These are phyloP conservation scores for Betula pendula DNA, from an alignment of 306 rosid species.

Conservation along the genomic window DNA sequence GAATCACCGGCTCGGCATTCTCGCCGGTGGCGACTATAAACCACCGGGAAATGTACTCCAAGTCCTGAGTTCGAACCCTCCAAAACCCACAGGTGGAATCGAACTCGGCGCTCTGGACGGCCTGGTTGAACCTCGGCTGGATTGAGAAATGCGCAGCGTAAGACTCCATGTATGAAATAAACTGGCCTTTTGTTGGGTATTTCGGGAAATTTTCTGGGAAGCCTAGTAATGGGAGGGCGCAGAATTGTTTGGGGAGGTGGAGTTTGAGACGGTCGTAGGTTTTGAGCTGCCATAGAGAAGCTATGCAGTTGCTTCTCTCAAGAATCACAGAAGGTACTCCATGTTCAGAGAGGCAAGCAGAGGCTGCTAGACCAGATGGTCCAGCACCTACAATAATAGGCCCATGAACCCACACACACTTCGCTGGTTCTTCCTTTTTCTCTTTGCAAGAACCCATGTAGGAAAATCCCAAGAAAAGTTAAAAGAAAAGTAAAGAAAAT, in stretches of 20 bases:
- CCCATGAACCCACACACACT: constrained; percentile 46
- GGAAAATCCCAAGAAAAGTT: constrained; percentile 16
- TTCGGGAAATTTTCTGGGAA: constrained; percentile 70
- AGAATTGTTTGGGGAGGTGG: constrained; percentile 79
- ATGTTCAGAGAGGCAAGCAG: constrained; percentile 68
- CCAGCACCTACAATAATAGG: constrained; percentile 96
- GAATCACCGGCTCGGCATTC: constrained; percentile 80
- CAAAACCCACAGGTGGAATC: constrained; percentile 42
- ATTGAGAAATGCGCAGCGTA: constrained; percentile 69
- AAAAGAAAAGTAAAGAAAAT: not conserved
- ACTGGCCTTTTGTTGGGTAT: constrained; percentile 77
- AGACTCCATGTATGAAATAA: constrained; percentile 74
- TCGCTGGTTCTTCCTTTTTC: constrained; percentile 25
- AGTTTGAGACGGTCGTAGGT: constrained; percentile 90
- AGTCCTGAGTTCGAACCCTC: constrained; percentile 58
- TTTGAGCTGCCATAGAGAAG: constrained; percentile 73
- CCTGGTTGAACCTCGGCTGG: constrained; percentile 63
- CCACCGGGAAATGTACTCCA: constrained; percentile 59
- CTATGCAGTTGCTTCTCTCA: constrained; percentile 67
- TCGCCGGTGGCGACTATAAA: constrained; percentile 87
- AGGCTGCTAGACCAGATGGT: constrained; percentile 87
- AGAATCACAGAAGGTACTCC: constrained; percentile 57
- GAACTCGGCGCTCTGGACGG: constrained; percentile 53
- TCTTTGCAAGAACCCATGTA: constrained; percentile 62
- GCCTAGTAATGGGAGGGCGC: constrained; percentile 68